These are phyloP conservation scores for Arthonia radiata DNA, from an alignment of 495 filamentous ascomycete genomes.

Conservation along the genomic window DNA sequence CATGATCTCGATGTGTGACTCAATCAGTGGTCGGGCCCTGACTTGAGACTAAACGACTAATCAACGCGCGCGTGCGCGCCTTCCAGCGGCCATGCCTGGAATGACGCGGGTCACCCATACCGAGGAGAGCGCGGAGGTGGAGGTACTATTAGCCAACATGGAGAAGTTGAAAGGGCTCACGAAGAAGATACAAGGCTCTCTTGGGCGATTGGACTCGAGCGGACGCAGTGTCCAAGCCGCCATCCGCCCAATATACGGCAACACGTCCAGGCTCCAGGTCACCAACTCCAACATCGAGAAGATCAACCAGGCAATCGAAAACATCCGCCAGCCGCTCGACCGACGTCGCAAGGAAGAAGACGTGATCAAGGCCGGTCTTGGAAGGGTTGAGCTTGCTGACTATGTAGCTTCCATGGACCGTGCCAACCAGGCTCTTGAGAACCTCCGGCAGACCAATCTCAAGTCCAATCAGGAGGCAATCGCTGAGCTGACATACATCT, in stretches of 20 bases:
- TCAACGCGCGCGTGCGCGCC: too few relatives aligned
- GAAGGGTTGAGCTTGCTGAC: conserved; percentile 53
- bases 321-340: conserved; percentile 66
- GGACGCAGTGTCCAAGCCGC: conserved; percentile 78
- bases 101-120: too few relatives aligned
- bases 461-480: conserved; percentile 79
- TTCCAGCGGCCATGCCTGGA: too few relatives aligned
- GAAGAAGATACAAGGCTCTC: conserved; percentile 77
- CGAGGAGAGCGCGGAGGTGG: conserved; percentile 50
- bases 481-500: conserved; percentile 45
- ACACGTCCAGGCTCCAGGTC: conserved; percentile 67
- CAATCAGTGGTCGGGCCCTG: too few relatives aligned
- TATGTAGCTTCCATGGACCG: conserved; percentile 79
- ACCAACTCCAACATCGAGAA: conserved; percentile 74
- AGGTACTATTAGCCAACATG: conserved; percentile 39
- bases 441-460: conserved; percentile 68
- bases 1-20: too few relatives aligned
- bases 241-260: conserved; percentile 77
- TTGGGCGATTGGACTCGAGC: conserved; percentile 60
- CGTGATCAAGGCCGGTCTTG: conserved; percentile 65
- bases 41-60: too few relatives aligned
- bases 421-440: conserved; percentile 50
- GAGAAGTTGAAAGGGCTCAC: conserved; percentile 48
- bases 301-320: conserved; percentile 64
- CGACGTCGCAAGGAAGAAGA: conserved; percentile 71